A percentile compares a stretch with the other conserved stretches of the same genome.
Evolutionary conservation across 192 early-diverging fungal genomes (phyloP).

Genomic region (Rhizophlyctis rosea): DNA sequence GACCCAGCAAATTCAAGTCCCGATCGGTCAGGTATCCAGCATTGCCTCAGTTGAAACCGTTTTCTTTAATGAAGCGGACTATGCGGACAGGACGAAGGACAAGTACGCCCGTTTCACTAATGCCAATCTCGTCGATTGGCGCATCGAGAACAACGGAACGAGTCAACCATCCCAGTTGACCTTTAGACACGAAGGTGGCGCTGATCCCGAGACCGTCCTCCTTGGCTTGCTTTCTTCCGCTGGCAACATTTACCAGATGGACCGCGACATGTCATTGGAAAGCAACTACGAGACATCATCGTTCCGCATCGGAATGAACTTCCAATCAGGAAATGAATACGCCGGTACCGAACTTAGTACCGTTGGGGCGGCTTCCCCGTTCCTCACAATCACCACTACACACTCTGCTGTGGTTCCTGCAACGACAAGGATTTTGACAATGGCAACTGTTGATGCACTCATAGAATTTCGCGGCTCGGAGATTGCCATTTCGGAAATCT

Average conservation of each 20-base stretch:
- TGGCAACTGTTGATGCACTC: neutral
- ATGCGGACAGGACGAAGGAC: neutral
- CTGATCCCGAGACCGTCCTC: neutral
- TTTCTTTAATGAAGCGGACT: neutral
- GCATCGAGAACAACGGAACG: neutral
- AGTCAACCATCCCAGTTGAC: neutral
- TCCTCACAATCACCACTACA: neutral
- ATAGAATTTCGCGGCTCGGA: neutral
- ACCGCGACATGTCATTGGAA: neutral
- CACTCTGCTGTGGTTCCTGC: neutral
- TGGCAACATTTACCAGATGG: neutral
- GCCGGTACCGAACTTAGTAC: neutral
- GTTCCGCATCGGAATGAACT: neutral
- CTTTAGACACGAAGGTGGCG: neutral
- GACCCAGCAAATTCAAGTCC: neutral
- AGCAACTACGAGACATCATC: neutral
- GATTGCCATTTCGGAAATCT: neutral
- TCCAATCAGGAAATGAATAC: neutral
- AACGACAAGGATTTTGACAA: neutral
- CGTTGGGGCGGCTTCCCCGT: neutral
- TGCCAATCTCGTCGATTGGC: neutral
- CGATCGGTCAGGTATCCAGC: neutral
- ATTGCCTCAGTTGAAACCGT: neutral
- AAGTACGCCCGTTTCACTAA: neutral
- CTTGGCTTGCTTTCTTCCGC: neutral